Percentiles rank a stretch among this genome's conserved stretches.
Conservation (phyloP, 2,329 filamentous ascomycete genomes). For the Cladobotryum mycophilum region DNA sequence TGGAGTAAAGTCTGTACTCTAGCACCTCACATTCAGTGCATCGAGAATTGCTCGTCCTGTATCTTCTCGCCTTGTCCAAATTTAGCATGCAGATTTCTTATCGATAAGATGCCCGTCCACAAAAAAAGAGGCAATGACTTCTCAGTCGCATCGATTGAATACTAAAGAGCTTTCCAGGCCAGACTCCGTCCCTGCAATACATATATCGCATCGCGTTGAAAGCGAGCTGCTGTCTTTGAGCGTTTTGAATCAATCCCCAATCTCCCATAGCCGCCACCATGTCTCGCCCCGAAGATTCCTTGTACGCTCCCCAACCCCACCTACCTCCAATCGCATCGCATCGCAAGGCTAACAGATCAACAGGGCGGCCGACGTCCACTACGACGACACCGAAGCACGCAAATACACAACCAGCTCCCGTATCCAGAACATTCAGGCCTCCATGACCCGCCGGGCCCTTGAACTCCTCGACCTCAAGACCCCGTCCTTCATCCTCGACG, state of each 20-base stretch:
- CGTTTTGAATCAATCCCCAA: not conserved
- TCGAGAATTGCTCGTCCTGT: not conserved
- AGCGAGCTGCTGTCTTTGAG: not conserved
- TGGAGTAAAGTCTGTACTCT: not conserved
- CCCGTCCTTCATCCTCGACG: conserved; percentile 85
- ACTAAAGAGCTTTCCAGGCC: no score
- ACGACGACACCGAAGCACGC: conserved; percentile 89
- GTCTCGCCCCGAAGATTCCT: conserved; percentile 93
- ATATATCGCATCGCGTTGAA: no score
- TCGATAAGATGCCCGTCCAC: conserved; percentile 13
- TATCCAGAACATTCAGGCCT: conserved; percentile 90
- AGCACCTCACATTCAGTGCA: not conserved
- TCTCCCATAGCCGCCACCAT: conserved; percentile 47
- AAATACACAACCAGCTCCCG: conserved; percentile 97
- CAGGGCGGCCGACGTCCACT: conserved; percentile 93
- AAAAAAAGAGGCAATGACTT: conserved; percentile 1
- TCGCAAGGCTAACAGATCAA: not conserved
- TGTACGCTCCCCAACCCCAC: conserved; percentile 49
- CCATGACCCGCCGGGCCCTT: conserved; percentile 90
- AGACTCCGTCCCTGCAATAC: no score
- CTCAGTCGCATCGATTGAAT: no score
- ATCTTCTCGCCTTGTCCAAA: not conserved
- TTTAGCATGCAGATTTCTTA: conserved; percentile 4
- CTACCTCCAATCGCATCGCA: conserved; percentile 5
- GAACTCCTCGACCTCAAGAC: conserved; percentile 75